Conservation (phyloP, 768 basidiomycete genomes). For the Tricholoma saponaceum region DNA sequence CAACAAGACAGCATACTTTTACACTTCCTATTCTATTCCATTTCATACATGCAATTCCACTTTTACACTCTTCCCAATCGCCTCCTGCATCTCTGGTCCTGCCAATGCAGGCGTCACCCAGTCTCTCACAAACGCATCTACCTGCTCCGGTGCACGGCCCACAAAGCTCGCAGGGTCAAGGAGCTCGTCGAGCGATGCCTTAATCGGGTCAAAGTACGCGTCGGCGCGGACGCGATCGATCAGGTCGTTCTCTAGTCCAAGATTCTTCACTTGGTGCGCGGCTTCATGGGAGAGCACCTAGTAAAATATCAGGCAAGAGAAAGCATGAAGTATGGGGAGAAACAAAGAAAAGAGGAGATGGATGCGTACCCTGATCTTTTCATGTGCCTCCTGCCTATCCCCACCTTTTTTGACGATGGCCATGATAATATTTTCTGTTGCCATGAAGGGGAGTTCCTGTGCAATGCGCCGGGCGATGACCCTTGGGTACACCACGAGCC, state of each 20-base stretch:
- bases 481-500: conserved; percentile 97
- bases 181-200: conserved; percentile 68
- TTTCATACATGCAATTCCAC: conserved; percentile 62
- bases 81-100: conserved; percentile 50
- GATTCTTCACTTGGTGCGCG: conserved; percentile 88
- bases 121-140: conserved; percentile 79
- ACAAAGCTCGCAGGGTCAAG: conserved; percentile 88
- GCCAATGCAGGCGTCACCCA: conserved; percentile 84
- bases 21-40: not conserved
- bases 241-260: conserved; percentile 93
- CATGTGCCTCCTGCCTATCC: conserved; percentile 95
- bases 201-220: conserved; percentile 88
- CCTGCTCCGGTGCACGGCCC: conserved; percentile 93
- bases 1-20: too few relatives aligned
- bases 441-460: conserved; percentile 99
- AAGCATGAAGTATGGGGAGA: too few relatives aligned
- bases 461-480: conserved; percentile 90
- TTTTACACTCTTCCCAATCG: conserved; percentile 45
- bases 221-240: conserved; percentile 82
- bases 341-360: conserved; percentile 3
- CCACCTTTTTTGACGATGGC: conserved; percentile 93
- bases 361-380: conserved; percentile 76
- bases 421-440: conserved; percentile 99
- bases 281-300: conserved; percentile 94
- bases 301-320: not conserved